Evolutionary conservation across 169 alveolate species (phyloP).

Genomic region (Eimeria brunetti): DNA sequence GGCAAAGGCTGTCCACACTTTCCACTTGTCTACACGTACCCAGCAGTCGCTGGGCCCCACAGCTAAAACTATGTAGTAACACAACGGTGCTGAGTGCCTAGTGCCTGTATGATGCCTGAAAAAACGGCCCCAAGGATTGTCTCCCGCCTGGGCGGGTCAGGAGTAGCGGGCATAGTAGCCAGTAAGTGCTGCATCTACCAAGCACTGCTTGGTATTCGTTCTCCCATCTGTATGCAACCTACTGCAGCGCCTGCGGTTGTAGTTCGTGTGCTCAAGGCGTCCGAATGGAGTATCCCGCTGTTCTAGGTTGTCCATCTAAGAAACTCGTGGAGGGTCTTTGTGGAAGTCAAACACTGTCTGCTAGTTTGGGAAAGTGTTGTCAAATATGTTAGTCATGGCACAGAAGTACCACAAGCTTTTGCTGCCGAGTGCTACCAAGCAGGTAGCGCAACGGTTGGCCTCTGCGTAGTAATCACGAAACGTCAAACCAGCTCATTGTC

Average conservation of each 20-base stretch:
- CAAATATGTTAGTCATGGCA: conserved; percentile 48
- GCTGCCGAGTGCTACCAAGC: conserved; percentile 46
- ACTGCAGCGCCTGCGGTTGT: background rate
- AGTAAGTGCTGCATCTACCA: background rate
- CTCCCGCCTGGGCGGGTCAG: background rate
- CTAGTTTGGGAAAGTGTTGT: background rate
- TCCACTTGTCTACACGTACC: background rate
- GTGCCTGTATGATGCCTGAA: background rate
- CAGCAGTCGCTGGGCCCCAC: background rate
- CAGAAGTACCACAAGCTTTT: conserved; percentile 62
- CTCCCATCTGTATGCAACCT: background rate
- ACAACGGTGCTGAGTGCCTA: background rate
- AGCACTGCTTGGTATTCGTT: background rate
- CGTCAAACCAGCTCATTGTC: conserved; percentile 68
- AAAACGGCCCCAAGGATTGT: background rate
- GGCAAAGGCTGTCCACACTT: background rate
- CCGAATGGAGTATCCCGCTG: background rate
- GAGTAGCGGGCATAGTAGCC: background rate
- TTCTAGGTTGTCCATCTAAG: background rate
- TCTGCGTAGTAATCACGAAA: conserved; percentile 43
- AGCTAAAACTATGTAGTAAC: background rate
- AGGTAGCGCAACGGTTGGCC: conserved; percentile 34
- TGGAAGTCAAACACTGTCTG: conserved; percentile 14
- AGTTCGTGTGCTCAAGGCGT: background rate
- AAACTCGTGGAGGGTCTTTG: background rate